Evolutionary conservation across 1,284 basidiomycete species (phyloP).

Genomic region (Coniferiporia sulphurascens): DNA sequence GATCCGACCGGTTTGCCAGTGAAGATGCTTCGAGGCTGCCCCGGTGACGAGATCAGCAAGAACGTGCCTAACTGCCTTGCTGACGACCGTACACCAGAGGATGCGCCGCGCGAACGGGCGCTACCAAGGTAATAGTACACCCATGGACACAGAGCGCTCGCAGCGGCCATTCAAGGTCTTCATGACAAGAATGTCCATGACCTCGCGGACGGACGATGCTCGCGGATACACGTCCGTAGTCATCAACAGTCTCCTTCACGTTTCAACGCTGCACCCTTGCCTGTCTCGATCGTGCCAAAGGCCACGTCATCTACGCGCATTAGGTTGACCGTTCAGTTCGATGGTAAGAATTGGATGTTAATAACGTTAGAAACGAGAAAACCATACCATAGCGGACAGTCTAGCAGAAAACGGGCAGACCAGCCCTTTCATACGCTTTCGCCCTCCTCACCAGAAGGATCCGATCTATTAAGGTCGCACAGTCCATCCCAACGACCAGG

Average conservation of each 20-base stretch:
- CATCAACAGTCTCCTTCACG: no score
- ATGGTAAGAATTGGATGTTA: no score
- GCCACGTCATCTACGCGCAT: slow-evolving; percentile 54
- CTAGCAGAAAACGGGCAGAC: slow-evolving; percentile 63
- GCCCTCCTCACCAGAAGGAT: slow-evolving; percentile 53
- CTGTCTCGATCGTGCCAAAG: slow-evolving; percentile 83
- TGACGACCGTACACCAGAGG: no score
- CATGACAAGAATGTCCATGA: slow-evolving; percentile 52
- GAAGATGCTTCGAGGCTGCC: no score
- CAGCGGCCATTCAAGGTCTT: slow-evolving; percentile 87
- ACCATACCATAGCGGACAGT: slow-evolving; percentile 70
- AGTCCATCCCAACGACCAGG: slow-evolving; percentile 79
- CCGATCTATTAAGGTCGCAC: slow-evolving; percentile 52
- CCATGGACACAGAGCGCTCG: slow-evolving; percentile 82
- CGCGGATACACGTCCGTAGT: no score
- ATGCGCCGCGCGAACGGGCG: slow-evolving; percentile 47
- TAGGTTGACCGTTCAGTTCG: no score
- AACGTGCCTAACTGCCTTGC: no score
- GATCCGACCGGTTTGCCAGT: no score
- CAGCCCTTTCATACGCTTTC: slow-evolving; percentile 61
- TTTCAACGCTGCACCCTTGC: slow-evolving; percentile 58
- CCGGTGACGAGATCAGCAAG: no score
- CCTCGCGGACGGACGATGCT: no score
- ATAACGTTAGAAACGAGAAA: slow-evolving; percentile 59
- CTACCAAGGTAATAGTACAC: slow-evolving; percentile 68